A percentile compares a stretch with the other conserved stretches of the same genome.
phyloP scores from a whole-genome alignment of 225 moss, liverwort and hornwort genomes.

The Straminergon stramineum region DNA sequence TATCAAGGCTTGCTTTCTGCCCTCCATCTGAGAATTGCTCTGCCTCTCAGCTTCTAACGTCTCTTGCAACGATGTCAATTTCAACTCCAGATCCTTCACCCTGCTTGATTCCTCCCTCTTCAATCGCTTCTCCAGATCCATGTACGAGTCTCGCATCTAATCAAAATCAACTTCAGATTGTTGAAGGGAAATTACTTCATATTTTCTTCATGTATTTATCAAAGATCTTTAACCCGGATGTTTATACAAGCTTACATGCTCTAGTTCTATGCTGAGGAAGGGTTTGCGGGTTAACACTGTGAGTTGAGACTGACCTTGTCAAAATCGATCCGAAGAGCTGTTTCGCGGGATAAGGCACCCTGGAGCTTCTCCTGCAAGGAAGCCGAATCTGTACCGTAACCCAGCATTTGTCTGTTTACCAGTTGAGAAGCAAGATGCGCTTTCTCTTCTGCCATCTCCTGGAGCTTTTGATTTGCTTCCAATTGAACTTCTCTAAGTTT shows the following conservation, averaged over 20 bases:
- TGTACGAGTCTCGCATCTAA: slow-evolving; percentile 37
- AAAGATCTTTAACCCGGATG: neutral
- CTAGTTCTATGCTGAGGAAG: neutral
- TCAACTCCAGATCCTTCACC: slow-evolving; percentile 37
- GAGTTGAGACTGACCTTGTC: slow-evolving; percentile 21
- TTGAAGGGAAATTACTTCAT: neutral
- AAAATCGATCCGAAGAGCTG: slow-evolving; percentile 21
- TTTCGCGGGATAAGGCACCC: slow-evolving; percentile 40
- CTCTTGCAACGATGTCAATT: slow-evolving; percentile 16
- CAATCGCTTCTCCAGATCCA: slow-evolving; percentile 32
- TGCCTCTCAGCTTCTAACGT: slow-evolving; percentile 29
- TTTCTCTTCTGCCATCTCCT: slow-evolving; percentile 37
- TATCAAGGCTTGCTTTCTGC: slow-evolving; percentile 40
- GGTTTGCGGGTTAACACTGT: neutral
- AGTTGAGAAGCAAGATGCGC: slow-evolving; percentile 33
- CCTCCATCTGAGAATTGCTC: slow-evolving; percentile 25
- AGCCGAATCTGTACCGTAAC: slow-evolving; percentile 9
- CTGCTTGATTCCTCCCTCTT: slow-evolving; percentile 25
- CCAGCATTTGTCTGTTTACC: slow-evolving; percentile 32
- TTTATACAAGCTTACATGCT: neutral
- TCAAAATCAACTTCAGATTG: neutral
- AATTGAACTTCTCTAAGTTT: slow-evolving; percentile 44
- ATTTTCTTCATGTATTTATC: neutral
- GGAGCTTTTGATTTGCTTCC: slow-evolving; percentile 33
- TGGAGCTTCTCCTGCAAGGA: slow-evolving; percentile 44